Base-by-base conservation (phyloP, 345 rosid species). In the Clarkia xantiana region DNA sequence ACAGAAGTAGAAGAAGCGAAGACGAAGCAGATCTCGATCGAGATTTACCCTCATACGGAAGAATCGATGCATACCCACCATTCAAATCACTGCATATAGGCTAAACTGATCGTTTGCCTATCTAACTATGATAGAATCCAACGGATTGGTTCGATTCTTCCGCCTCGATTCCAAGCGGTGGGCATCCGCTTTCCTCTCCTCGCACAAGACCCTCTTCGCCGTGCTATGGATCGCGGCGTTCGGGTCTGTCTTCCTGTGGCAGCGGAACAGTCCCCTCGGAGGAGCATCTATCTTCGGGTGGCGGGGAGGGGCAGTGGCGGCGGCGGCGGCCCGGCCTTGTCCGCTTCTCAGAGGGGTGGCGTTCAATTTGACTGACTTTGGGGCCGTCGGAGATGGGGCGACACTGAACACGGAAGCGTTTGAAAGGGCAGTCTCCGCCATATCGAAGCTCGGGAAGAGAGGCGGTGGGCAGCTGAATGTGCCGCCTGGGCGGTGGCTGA, bases 401-500 rank as follows among this genome's bases (percentile, higher is more conserved):
- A 71, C 96, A 25, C 60, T 81, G 42, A 78, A 91, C 44, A 91
- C 98, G 8, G 79, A 69, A 64, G 95, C 98, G 2, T 91, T 91
- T 55, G 84, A 86, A 79, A 69, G 85, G 70, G 98, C 95, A n/a
- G 61, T 91, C 51, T 42, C 36, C 47, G 80, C 79, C 8, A 86
- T 91, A 57, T 78, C 94, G 44, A 81, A 82, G 86, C 71, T 81
- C 10, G 78, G 57, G 54, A 68, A 63, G 66, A 69, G 58, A 29
- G 96, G 95, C 2, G 96, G 94, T 1, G 98, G 80, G 6, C 98
- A 91, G 86, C 80, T 91, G 25, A 91, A 91, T 61, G 94, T 91
- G 52, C 87, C 94, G 34, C 84, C 96, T 1, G 98, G 98, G 38
- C 75, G 66, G 53, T 91, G 98, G 98, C 78, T 91, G 1, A 84